These are phyloP conservation scores for Wickerhamiella spandovensis DNA, from an alignment of 805 yeast genomes.

Conservation along the genomic window DNA sequence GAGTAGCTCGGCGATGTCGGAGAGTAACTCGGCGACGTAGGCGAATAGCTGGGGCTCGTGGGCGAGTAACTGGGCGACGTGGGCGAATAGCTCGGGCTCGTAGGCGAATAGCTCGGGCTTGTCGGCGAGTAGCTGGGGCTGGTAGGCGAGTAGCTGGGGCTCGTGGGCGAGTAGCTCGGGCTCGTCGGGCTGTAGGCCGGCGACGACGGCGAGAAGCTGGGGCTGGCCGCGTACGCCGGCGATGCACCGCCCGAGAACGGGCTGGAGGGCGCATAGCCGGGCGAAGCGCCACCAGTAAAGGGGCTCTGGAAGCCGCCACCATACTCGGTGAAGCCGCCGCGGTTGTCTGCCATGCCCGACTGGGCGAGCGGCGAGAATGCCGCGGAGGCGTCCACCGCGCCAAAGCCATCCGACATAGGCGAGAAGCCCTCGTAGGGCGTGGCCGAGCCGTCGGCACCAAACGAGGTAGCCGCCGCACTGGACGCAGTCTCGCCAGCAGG, in stretches of 20 bases:
- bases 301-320: constrained; percentile 55
- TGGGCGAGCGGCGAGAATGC: constrained; percentile 82
- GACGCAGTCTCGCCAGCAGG: constrained; percentile 30
- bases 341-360: constrained; percentile 66
- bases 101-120: constrained; percentile 48
- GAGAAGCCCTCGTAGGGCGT: constrained; percentile 73
- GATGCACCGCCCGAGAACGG: constrained; percentile 59
- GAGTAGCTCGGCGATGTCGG: constrained; percentile 58
- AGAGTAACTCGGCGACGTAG: constrained; percentile 52
- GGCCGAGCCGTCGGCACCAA: constrained; percentile 55
- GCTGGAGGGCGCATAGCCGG: constrained; percentile 63
- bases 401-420: constrained; percentile 29
- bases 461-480: constrained; percentile 29
- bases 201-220: constrained; percentile 54
- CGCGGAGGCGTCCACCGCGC: constrained; percentile 45
- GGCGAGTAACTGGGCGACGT: constrained; percentile 71
- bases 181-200: constrained; percentile 59
- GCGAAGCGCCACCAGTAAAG: constrained; percentile 40
- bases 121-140: constrained; percentile 46
- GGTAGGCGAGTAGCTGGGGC: constrained; percentile 59
- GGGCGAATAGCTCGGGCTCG: constrained; percentile 56
- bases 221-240: constrained; percentile 61
- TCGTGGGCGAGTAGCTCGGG: constrained; percentile 66
- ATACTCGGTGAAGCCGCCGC: constrained; percentile 81
- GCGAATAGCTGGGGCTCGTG: constrained; percentile 66